Percentiles rank a stretch among this genome's conserved stretches.
These are phyloP conservation scores for Yamadazyma dendronema DNA, from an alignment of 1,139 yeast species.

Conservation along the genomic window DNA sequence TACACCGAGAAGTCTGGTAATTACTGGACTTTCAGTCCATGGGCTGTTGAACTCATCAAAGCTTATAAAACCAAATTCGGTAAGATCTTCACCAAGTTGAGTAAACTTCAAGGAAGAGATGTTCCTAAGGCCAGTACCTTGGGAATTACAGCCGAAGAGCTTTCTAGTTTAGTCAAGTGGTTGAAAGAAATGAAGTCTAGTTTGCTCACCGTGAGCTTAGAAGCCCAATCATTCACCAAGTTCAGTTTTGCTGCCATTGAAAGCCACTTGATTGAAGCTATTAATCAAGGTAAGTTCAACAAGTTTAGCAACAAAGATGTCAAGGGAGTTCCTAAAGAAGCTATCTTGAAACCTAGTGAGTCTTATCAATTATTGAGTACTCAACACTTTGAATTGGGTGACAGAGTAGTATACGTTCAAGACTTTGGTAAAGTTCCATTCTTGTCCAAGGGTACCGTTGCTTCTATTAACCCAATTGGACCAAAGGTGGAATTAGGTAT, in stretches of 20 bases:
- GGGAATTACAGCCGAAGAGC: slow-evolving; percentile 27
- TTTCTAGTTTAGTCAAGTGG: slow-evolving; percentile 53
- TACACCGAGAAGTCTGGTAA: slow-evolving; percentile 66
- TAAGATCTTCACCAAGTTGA: slow-evolving; percentile 40
- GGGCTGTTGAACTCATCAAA: slow-evolving; percentile 65
- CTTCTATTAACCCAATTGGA: slow-evolving; percentile 69
- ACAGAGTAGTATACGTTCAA: slow-evolving; percentile 81
- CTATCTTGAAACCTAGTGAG: slow-evolving; percentile 72
- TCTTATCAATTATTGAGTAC: slow-evolving; percentile 71
- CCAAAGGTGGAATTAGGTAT: slow-evolving; percentile 62
- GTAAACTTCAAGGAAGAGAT: slow-evolving; percentile 18
- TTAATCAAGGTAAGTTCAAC: slow-evolving; percentile 32
- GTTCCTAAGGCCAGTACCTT: slow-evolving; percentile 29
- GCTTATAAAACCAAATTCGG: slow-evolving; percentile 66
- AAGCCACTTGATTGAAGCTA: slow-evolving; percentile 50
- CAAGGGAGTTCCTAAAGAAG: slow-evolving; percentile 82
- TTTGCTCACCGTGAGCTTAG: slow-evolving; percentile 67
- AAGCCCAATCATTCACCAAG: slow-evolving; percentile 75
- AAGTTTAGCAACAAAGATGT: slow-evolving; percentile 54
- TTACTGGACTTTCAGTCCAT: slow-evolving; percentile 82
- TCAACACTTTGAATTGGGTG: slow-evolving; percentile 84
- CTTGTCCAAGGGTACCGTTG: slow-evolving; percentile 88
- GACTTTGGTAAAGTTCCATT: slow-evolving; percentile 89
- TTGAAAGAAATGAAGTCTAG: slow-evolving; percentile 53
- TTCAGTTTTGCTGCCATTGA: slow-evolving; percentile 71